Evolutionary conservation across 2,329 filamentous ascomycete genomes (phyloP), one percentile per base, ranked within the genome.

Genomic region (Fusarium xyrophilum): DNA sequence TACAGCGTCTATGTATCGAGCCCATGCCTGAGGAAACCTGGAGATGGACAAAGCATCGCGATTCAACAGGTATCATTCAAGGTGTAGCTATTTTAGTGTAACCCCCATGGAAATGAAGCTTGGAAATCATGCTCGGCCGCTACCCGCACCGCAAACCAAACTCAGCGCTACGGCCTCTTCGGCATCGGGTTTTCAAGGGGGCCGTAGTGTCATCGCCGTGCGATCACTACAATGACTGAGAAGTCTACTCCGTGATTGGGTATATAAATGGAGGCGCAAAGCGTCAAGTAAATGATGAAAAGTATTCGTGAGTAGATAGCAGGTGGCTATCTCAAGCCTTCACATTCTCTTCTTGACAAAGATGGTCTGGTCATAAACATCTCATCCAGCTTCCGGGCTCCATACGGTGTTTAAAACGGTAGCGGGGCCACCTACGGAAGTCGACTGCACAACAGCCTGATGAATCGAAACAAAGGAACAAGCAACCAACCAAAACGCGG

Each of bases 141-240:
- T 63, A 44, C 48, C 65, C 63, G 63, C 36, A 56, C 50, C 36
- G 57, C 43, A 52, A 55, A 38, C 13, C 38, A 51, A 56, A 56
- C 36, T 57, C 27, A 51, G 40, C 53, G 42, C 54, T 65, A 68
- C 64, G 65, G 65, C 50, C 50, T 42, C 48, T 69, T 69, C 66
- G 65, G 65, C 28, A 38, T 43, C 65, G 65, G 65, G 44, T n/a
- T 55, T 47, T 65, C 44, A 65, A 46, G 51, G 47, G 52, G 48
- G 50, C 65, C 43, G 48, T 36, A 56, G 48, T 39, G 51, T 56
- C 59, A 40, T 57, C 35, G 12, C 51, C 47, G 48, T 44, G 47
- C 43, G 39, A 40, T 21, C 25, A 40, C 43, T 39, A 15, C 35
- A 36, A 38, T 19, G 28, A 40, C 38, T 27, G 39, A 56, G 32